A percentile compares a stretch with the other conserved stretches of the same genome.
phyloP scores from a whole-genome alignment of 1,284 basidiomycete genomes.

The Sphaerobolus stellatus region DNA sequence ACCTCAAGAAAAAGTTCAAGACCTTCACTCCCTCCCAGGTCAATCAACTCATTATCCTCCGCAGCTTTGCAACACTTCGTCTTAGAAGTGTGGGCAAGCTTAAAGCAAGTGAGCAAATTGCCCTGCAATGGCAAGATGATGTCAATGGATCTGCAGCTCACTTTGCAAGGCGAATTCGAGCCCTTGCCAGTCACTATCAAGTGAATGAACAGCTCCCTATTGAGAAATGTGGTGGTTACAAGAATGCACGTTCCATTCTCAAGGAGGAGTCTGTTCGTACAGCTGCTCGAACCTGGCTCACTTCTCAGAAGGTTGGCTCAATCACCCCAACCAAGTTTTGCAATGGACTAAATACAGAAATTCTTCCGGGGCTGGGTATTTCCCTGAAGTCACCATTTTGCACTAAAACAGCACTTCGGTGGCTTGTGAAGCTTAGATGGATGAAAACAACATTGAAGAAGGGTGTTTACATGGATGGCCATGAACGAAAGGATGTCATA shows the following conservation, averaged over 20 bases:
- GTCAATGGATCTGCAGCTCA: constrained; percentile 18
- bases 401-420: constrained; percentile 27
- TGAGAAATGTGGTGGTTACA: no score
- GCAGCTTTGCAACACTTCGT: constrained; percentile 36
- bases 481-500: constrained; percentile 36
- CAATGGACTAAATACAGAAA: constrained; percentile 25
- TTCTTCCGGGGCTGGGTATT: constrained; percentile 31
- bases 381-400: constrained; percentile 20
- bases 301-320: no score
- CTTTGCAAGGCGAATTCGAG: constrained; percentile 31
- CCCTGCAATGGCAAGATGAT: constrained; percentile 33
- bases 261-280: no score
- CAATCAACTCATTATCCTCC: constrained; percentile 35
- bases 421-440: constrained; percentile 33
- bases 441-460: constrained; percentile 26
- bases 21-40: constrained; percentile 15
- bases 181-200: no score
- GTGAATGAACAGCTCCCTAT: no score
- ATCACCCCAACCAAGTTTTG: no score
- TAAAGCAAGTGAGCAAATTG: constrained; percentile 34
- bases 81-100: constrained; percentile 30
- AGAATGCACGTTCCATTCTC: no score
- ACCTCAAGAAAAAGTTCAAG: constrained; percentile 25
- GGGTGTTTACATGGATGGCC: constrained; percentile 36
- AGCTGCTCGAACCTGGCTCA: no score